These are phyloP conservation scores for Graphiopsis chlorocephala DNA, from an alignment of 2,329 filamentous ascomycete species.

Conservation along the genomic window DNA sequence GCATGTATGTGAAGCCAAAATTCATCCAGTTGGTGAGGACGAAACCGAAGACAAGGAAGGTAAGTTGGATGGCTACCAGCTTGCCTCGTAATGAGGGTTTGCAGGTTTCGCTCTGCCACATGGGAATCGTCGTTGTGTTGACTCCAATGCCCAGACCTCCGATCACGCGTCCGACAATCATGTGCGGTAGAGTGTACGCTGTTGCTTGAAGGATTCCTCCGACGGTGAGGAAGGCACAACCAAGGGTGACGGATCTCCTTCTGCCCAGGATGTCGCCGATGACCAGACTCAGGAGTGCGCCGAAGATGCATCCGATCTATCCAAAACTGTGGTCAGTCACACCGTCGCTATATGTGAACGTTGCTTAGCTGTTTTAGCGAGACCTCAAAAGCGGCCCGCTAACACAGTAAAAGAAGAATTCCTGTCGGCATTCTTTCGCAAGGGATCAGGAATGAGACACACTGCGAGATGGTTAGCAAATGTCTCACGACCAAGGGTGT, in stretches of 20 bases:
- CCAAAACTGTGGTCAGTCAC: too few relatives aligned
- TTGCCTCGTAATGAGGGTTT: slow-evolving; percentile 7
- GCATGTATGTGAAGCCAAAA: slow-evolving; percentile 21
- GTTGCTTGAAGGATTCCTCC: slow-evolving; percentile 13
- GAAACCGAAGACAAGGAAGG: slow-evolving; percentile 18
- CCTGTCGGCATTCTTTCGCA: too few relatives aligned
- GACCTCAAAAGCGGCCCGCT: too few relatives aligned
- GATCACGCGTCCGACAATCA: slow-evolving; percentile 13
- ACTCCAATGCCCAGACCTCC: slow-evolving; percentile 2
- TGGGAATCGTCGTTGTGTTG: slow-evolving; percentile 9
- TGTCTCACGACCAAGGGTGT: too few relatives aligned
- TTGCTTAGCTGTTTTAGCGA: too few relatives aligned
- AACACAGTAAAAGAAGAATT: too few relatives aligned
- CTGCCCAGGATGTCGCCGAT: slow-evolving; percentile 43
- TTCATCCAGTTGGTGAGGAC: slow-evolving; percentile 22
- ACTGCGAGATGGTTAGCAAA: too few relatives aligned
- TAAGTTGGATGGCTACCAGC: slow-evolving; percentile 17
- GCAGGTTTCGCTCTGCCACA: slow-evolving; percentile 15
- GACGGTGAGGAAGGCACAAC: neutral
- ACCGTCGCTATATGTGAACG: too few relatives aligned
- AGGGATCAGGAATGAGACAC: too few relatives aligned
- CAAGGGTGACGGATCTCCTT: neutral
- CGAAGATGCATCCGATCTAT: slow-evolving; percentile 48
- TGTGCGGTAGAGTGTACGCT: slow-evolving; percentile 2
- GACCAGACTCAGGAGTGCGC: slow-evolving; percentile 39